Percentiles rank a stretch among this genome's conserved stretches.
phyloP scores from a whole-genome alignment of 352 stramenopile genomes.

The Halophytophthora polymorphica region DNA sequence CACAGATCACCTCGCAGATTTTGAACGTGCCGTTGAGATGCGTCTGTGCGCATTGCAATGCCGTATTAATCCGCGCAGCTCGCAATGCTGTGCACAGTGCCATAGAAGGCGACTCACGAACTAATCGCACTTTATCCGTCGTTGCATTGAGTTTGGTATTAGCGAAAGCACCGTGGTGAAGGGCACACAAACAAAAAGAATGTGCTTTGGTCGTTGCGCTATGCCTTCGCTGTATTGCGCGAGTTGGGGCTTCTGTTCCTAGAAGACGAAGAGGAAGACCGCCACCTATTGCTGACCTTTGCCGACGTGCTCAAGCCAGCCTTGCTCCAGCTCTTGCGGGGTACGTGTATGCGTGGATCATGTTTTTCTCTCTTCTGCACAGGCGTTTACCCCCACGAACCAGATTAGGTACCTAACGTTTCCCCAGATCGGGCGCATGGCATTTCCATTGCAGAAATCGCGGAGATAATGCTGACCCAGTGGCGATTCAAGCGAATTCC shows the following conservation, averaged over 20 bases:
- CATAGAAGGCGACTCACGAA: not conserved
- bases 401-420: not conserved
- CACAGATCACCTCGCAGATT: constrained; percentile 12
- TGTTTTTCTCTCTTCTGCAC: constrained; percentile 1
- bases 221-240: constrained; percentile 41
- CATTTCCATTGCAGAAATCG: constrained; percentile 40
- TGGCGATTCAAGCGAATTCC: constrained; percentile 44
- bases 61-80: not conserved
- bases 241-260: constrained; percentile 51
- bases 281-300: constrained; percentile 56
- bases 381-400: not conserved
- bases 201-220: constrained; percentile 30
- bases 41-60: no score
- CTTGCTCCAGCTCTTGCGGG: constrained; percentile 33
- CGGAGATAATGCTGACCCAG: constrained; percentile 46
- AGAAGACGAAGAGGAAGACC: constrained; percentile 48
- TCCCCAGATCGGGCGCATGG: constrained; percentile 27
- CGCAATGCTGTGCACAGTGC: no score
- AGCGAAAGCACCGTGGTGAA: constrained; percentile 7
- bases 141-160: not conserved
- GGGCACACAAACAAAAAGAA: constrained; percentile 10
- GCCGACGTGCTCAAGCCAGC: constrained; percentile 40
- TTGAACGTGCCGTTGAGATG: constrained; percentile 4
- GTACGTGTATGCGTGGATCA: constrained; percentile 19
- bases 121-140: not conserved